Base-by-base conservation (phyloP, 768 basidiomycete species). In the Boletus eberwhitei region DNA sequence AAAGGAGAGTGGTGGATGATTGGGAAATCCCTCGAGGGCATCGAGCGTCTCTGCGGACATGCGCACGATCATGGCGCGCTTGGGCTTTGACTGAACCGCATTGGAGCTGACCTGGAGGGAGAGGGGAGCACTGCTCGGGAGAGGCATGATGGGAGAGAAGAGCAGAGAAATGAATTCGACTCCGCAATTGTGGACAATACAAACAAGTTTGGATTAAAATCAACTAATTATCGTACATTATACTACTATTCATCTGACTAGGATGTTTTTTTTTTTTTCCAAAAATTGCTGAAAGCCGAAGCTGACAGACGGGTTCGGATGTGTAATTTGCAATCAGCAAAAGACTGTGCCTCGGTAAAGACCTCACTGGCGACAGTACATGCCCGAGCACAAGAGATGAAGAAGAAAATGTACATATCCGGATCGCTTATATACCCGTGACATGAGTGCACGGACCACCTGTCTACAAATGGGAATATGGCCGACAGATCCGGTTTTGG, bases 311-410 rank as follows among this genome's bases (percentile, higher is more conserved):
- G 88, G 73, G 87, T 90, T 89, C 87, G 89, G 89, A 91, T 91
- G 88, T 88, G 80, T 90, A 90, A 88, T 91, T 91, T 91, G 88
- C 88, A 91, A 91, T 86, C 86, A 91, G 88, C 89, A 90, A 91
- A 89, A 78, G 81, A 88, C 87, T 89, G 85, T 87, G 86, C 84
- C 87, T 92, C 90, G 86, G 89, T 91, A 88, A 78, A 84, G 79
- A 92, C 90, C 87, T 92, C 90, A 91, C 88, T 88, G 85, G 84
- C 86, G 87, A 89, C 86, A 88, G 87, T 88, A 85, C 88, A 84
- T 87, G 86, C 88, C 88, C 88, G 87, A 90, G 88, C 88, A 90
- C 88, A 92, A 92, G 87, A 87, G 86, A 86, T 86, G 64, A 63
- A 63, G 64, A 63, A 63, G 76, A 77, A 69, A 16, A 16, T 22